Evolutionary conservation across 1,284 basidiomycete species (phyloP).

Genomic region (Schizophyllum amplum): DNA sequence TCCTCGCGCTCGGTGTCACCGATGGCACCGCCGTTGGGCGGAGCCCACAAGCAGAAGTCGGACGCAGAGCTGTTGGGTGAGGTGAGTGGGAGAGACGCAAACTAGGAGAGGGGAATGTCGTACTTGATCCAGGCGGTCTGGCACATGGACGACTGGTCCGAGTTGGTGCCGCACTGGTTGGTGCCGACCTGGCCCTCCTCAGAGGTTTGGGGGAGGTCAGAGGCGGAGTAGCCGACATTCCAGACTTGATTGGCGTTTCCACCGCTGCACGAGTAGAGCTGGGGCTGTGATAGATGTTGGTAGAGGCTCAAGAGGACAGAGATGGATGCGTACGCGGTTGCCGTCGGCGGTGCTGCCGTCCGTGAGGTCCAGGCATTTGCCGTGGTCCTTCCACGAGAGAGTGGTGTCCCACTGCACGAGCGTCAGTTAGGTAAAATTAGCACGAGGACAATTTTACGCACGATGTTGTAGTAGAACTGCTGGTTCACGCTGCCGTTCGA

Average conservation of each 20-base stretch:
- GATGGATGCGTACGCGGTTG: conserved; percentile 24
- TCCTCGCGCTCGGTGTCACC: conserved; percentile 62
- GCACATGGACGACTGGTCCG: conserved; percentile 41
- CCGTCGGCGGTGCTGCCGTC: conserved; percentile 30
- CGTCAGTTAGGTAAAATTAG: background rate
- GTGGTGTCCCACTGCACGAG: conserved; percentile 26
- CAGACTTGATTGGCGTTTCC: conserved; percentile 37
- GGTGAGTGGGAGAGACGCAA: conserved; percentile 4
- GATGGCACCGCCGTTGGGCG: conserved; percentile 36
- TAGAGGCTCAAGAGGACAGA: background rate
- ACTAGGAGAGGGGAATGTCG: conserved; percentile 29
- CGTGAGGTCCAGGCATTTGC: conserved; percentile 40
- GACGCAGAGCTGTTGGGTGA: conserved; percentile 27
- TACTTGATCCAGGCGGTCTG: conserved; percentile 50
- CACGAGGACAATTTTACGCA: conserved; percentile 5
- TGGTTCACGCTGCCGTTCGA: conserved; percentile 30
- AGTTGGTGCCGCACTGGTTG: conserved; percentile 45
- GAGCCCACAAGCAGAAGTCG: conserved; percentile 63
- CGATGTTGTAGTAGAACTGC: conserved; percentile 32
- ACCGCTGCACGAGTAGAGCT: conserved; percentile 34
- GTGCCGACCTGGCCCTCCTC: conserved; percentile 48
- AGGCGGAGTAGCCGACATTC: conserved; percentile 38
- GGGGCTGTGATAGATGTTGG: conserved; percentile 22
- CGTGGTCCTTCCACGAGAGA: conserved; percentile 36
- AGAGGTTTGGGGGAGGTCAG: conserved; percentile 32